Evolutionary conservation across 2,329 filamentous ascomycete genomes (phyloP), one percentile per base, ranked within the genome.

Genomic region (Apiospora malaysiana): DNA sequence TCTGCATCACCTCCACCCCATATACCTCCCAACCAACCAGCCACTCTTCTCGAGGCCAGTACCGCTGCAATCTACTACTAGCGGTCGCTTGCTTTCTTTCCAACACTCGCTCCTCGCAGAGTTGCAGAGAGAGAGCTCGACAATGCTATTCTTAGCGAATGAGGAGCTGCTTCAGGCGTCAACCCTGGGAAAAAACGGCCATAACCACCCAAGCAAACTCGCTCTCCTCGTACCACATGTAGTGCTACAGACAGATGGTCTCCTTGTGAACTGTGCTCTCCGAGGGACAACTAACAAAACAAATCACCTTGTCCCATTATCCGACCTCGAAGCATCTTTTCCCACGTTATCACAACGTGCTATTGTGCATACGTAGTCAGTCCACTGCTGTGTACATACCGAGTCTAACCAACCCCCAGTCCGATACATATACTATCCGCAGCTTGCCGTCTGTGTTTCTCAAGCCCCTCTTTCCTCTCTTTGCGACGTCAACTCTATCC

Each of bases 121-220:
- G 56, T 59, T 45, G 42, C 42, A 45, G 42, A 63, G 42, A 63
- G 56, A 32, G 18, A 63, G 18, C 56, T 63, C 63, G 65, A 56
- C 70, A 73, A 74, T 76, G 75, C 76, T 79, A 79, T 79, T 78
- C 76, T 79, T 79, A 78, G 78, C 75, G 76, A 71, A 66, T 68
- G 66, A 67, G 65, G 70, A 63, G 56, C 32, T 14, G 18, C 18
- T 32, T 63, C 56, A 63, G 56, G 27, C 56, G 7, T 32, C 18
- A 23, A 63, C 56, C 56, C 56, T 63, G 56, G 5, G 21, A n/a
- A 32, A 40, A 40, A 32, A 32, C 6, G 56, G 18, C 56, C 27
- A n/a, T 10, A 23, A 63, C 27, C 27, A 23, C 56, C 56, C 56
- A 63, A 40, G 56, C 21, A 63, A 63, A 63, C 56, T 40, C 32